Percentiles rank a stretch among this genome's conserved stretches.
Evolutionary conservation across 768 basidiomycete genomes (phyloP).

Genomic region (Boletus pseudopeckii): DNA sequence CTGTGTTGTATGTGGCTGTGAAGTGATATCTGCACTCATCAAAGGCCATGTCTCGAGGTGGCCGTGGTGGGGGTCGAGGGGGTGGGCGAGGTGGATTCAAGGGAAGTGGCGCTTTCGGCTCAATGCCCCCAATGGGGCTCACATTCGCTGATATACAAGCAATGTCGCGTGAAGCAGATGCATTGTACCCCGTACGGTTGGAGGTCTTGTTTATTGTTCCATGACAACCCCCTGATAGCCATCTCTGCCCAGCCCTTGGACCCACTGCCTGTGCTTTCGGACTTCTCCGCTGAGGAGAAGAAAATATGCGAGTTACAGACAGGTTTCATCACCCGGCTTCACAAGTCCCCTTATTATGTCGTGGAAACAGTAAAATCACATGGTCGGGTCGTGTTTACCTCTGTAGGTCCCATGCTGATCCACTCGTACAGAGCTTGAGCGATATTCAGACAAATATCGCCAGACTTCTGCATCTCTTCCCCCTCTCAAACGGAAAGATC

Average conservation of each 20-base stretch:
- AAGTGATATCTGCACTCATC: not conserved
- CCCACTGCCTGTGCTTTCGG: conserved; percentile 63
- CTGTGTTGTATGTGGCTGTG: conserved; percentile 11
- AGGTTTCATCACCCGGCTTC: conserved; percentile 61
- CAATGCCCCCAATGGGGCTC: conserved; percentile 71
- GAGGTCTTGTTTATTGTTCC: conserved; percentile 18
- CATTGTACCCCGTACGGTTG: conserved; percentile 74
- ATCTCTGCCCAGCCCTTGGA: conserved; percentile 51
- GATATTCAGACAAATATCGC: conserved; percentile 83
- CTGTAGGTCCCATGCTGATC: not conserved
- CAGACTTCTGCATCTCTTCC: conserved; percentile 59
- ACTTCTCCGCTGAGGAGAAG: conserved; percentile 63
- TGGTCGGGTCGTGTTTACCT: conserved; percentile 35
- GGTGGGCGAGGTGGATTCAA: conserved; percentile 64
- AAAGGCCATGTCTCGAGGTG: conserved; percentile 47
- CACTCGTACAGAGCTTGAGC: conserved; percentile 55
- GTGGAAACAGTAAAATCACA: conserved; percentile 66
- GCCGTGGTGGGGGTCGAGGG: conserved; percentile 46
- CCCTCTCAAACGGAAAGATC: conserved; percentile 61
- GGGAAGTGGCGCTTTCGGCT: conserved; percentile 37
- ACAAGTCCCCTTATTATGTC: conserved; percentile 71
- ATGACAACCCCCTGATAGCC: conserved; percentile 17
- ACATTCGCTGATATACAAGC: conserved; percentile 77
- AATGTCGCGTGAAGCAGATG: conserved; percentile 70
- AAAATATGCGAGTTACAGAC: conserved; percentile 63